Evolutionary conservation across 441 rosid genomes (phyloP), one percentile per base, ranked within the genome.

Genomic region (Theobroma grandiflorum): DNA sequence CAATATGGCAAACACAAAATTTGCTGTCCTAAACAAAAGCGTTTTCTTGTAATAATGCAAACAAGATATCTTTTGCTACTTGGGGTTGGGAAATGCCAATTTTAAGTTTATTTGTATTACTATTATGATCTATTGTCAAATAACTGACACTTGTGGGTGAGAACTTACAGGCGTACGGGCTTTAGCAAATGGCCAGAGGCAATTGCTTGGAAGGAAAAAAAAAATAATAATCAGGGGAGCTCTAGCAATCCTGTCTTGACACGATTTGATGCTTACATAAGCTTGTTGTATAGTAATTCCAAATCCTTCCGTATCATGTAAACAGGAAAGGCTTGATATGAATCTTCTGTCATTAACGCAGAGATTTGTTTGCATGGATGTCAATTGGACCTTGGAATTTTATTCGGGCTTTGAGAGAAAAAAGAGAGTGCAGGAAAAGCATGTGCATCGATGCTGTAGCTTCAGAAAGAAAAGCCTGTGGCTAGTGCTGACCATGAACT

Each of bases 31-130:
- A 22, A 72, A 49, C 70, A 69, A 52, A 62, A n/a, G 0, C 62
- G 35, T 57, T 37, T 52, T 67, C 40, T 57, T 71, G 83, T 16
- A 72, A 82, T 80, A 79, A 63, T 42, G 80, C 77, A 55, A 33
- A 16, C 58, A 68, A 80, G 53, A 67, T 7, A 38, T 42, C 26
- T 18, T 37, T 26, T 26, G 37, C 15, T 33, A 35, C 8, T 63
- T 64, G 40, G 68, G 22, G 9, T 64, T 64, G 22, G 63, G 6
- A 58, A 26, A 22, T 3, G 8, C 63, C 15, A 58, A 53, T 16
- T 6, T 52, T 12, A 2, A n/a, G n/a, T 52, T 52, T 45, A 45
- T 0, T 10, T 1, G 31, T 26, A 0, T 26, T 26, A 26, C 31
- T 26, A 26, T 26, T 26, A 26, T 26, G 31, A 26, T 26, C 0